Evolutionary conservation across 257 asterid species (phyloP).

Genomic region (Capsicum chinense): DNA sequence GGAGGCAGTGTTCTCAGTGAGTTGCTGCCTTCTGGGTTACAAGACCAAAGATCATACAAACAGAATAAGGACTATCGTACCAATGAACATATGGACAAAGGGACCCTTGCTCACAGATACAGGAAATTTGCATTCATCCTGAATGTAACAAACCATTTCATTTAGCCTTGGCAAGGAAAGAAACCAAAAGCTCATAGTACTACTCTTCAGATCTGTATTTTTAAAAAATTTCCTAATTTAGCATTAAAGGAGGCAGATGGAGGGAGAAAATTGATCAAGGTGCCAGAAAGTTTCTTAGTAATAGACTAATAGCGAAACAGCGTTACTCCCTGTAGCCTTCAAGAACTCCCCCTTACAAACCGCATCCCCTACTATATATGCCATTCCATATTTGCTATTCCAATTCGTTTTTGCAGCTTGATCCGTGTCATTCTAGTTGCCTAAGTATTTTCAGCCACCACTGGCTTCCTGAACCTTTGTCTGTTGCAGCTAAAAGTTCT

Average conservation of each 20-base stretch:
- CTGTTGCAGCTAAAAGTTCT: slow-evolving; percentile 73
- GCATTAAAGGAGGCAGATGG: background rate
- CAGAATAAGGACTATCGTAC: background rate
- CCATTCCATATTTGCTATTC: slow-evolving; percentile 83
- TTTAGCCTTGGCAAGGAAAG: background rate
- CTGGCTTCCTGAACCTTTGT: slow-evolving; percentile 76
- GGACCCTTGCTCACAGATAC: background rate
- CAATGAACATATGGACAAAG: background rate
- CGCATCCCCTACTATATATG: slow-evolving; percentile 71
- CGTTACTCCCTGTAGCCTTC: slow-evolving; percentile 59
- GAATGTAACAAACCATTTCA: background rate
- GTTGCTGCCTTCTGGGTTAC: background rate
- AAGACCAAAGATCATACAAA: background rate
- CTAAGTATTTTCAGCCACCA: slow-evolving; percentile 74
- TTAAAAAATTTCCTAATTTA: background rate
- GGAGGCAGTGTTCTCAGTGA: background rate
- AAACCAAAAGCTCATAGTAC: background rate
- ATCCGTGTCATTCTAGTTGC: slow-evolving; percentile 75
- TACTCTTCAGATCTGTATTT: background rate
- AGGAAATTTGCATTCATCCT: background rate
- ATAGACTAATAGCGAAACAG: background rate
- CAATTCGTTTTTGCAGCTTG: slow-evolving; percentile 75
- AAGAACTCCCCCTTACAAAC: slow-evolving; percentile 90
- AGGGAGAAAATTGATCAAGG: slow-evolving; percentile 14
- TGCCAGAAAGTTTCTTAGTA: slow-evolving; percentile 23